These are phyloP conservation scores for Lavandula angustifolia DNA, from an alignment of 257 asterid species.

Conservation along the genomic window DNA sequence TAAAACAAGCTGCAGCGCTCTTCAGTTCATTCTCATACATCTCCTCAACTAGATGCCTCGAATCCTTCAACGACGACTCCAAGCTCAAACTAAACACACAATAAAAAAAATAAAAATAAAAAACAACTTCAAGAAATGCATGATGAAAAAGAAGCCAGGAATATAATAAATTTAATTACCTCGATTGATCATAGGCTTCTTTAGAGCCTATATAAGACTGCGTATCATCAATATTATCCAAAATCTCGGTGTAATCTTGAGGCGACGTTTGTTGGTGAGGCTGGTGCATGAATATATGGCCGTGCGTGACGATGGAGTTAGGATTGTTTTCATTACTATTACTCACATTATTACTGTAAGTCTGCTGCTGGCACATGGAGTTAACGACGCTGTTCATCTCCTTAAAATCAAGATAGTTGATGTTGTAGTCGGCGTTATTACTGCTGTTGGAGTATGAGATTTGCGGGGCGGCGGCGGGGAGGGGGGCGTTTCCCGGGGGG, in stretches of 20 bases:
- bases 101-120: neutral
- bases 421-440: conserved; percentile 36
- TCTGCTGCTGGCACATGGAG: conserved; percentile 46
- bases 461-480: conserved; percentile 24
- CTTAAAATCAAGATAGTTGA: conserved; percentile 46
- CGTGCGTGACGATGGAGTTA: conserved; percentile 41
- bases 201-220: conserved; percentile 68
- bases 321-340: conserved; percentile 37
- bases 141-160: neutral
- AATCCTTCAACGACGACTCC: conserved; percentile 67
- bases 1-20: conserved; percentile 83
- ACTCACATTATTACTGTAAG: conserved; percentile 28
- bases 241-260: conserved; percentile 62
- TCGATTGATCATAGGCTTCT: conserved; percentile 61
- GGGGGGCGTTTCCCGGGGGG: conserved; percentile 31
- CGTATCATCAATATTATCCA: conserved; percentile 66
- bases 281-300: conserved; percentile 48
- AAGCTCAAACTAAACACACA: conserved; percentile 62
- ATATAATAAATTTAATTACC: conserved; percentile 31
- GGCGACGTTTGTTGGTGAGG: conserved; percentile 38
- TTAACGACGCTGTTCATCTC: conserved; percentile 45
- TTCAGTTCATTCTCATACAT: conserved; percentile 73
- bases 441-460: conserved; percentile 36
- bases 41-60: conserved; percentile 62
- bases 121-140: neutral